These are phyloP conservation scores for Inga leiocalycina DNA, from an alignment of 306 rosid genomes.

Conservation along the genomic window DNA sequence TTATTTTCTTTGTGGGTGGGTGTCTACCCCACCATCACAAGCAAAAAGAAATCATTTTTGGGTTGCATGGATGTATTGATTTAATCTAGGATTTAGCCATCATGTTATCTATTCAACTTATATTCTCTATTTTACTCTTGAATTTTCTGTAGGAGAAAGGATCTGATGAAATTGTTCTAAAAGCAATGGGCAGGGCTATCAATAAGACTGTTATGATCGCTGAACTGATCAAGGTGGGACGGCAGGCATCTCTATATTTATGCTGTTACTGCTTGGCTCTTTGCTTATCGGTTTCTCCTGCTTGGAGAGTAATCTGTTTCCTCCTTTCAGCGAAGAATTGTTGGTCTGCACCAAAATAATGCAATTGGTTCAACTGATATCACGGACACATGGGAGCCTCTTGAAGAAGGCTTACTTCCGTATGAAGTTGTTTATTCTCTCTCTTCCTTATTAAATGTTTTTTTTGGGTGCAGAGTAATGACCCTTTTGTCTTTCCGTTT, in stretches of 20 bases:
- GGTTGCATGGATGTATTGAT: neutral
- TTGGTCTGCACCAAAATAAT: conserved; percentile 78
- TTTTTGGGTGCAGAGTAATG: conserved; percentile 15
- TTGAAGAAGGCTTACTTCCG: conserved; percentile 96
- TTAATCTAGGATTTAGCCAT: neutral
- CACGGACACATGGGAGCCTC: conserved; percentile 87
- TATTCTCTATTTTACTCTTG: conserved; percentile 6
- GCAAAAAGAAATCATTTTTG: neutral
- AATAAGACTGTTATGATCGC: conserved; percentile 89
- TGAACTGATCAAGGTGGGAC: conserved; percentile 77
- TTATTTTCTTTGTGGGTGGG: neutral
- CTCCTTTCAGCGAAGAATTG: conserved; percentile 79
- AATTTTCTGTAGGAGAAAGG: conserved; percentile 70
- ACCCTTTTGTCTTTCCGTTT: conserved; percentile 21
- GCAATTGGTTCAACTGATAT: conserved; percentile 81
- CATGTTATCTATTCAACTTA: neutral
- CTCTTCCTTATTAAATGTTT: conserved; percentile 7
- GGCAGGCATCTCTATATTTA: neutral
- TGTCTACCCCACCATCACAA: neutral
- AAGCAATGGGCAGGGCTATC: conserved; percentile 97
- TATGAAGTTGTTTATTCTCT: conserved; percentile 44
- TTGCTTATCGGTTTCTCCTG: conserved; percentile 19
- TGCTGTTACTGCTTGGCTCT: neutral
- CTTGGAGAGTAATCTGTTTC: conserved; percentile 11
- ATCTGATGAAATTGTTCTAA: conserved; percentile 67